Base-by-base conservation (phyloP, 306 rosid genomes). In the Vigna mungo region DNA sequence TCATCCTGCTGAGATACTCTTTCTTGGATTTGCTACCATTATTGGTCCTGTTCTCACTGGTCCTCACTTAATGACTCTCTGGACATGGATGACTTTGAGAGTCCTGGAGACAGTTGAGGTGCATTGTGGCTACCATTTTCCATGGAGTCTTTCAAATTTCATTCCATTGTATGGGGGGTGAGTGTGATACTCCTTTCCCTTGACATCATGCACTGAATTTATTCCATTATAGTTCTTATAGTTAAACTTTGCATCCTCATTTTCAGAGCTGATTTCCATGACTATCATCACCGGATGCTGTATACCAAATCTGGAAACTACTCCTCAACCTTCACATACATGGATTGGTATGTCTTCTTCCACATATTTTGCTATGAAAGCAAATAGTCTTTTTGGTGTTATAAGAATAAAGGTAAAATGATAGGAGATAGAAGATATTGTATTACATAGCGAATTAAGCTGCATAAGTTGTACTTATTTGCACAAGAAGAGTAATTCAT, bases 91-190 rank as follows among this genome's bases (percentile, higher is more conserved):
- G 97, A 82, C 79, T 52, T 82, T 92, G 67, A 86, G 98, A 88
- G 93, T 94, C 82, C 80, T 94, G 20, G 98, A 94, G 89, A 94
- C 98, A 3, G 92, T 92, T n/a, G 98, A 94, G 90, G 97, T 92
- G 15, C 98, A 94, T 71, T 85, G 96, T 12, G 97, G 98, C 47
- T 92, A 94, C 79, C 86, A 94, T 92, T 94, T 94, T 71, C 98
- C 98, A 1, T 94, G 98, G 96, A 90, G 98, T 80, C 90, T 81
- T 55, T 90, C 98, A 63, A 90, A 94, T 86, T 92, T 90, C 84
- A 63, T 94, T 66, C 97, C 98, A 27, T 80, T 94, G n/a, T 94
- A 94, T 78, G 98, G 97, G 41, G 97, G 96, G 98, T 92, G 60
- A 88, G 93, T 80, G 63, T 63, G 46, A 64, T 10, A 49, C 75